phyloP scores from a whole-genome alignment of 129 eudicot species.

The Arctium lappa region DNA sequence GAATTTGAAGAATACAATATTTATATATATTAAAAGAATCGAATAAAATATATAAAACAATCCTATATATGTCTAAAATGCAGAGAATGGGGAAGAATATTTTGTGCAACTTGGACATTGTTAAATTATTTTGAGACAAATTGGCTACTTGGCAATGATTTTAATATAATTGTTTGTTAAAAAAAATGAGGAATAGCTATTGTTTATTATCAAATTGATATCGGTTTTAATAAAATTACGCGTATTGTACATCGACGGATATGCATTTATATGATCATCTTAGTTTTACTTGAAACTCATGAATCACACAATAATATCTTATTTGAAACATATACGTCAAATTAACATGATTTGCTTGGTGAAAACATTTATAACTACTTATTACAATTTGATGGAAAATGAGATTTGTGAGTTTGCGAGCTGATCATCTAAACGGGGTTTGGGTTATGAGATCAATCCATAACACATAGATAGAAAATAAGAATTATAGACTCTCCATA shows the following conservation, averaged over 20 bases:
- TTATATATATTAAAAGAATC: neutral
- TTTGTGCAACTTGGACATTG: conserved; percentile 5
- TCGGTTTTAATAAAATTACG: neutral
- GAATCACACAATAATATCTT: neutral
- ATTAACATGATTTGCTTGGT: neutral
- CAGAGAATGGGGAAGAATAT: conserved; percentile 12
- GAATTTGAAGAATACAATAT: neutral
- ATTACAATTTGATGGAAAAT: neutral
- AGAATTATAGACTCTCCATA: neutral
- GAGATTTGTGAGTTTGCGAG: neutral
- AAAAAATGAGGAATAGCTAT: neutral
- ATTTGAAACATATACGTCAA: neutral
- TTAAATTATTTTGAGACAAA: conserved; percentile 1
- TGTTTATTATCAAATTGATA: conserved; percentile 1
- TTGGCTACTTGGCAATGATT: conserved; percentile 8
- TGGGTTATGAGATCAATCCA: neutral
- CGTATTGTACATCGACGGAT: neutral
- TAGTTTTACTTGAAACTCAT: neutral
- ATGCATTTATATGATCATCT: neutral
- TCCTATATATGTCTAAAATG: neutral
- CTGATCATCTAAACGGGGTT: neutral
- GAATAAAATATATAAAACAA: neutral
- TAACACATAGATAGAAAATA: neutral
- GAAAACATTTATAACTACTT: neutral
- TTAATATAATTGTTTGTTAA: neutral